A percentile compares a stretch with the other conserved stretches of the same genome.
phyloP scores from a whole-genome alignment of 179 eudicot species.

The Silene coronaria region DNA sequence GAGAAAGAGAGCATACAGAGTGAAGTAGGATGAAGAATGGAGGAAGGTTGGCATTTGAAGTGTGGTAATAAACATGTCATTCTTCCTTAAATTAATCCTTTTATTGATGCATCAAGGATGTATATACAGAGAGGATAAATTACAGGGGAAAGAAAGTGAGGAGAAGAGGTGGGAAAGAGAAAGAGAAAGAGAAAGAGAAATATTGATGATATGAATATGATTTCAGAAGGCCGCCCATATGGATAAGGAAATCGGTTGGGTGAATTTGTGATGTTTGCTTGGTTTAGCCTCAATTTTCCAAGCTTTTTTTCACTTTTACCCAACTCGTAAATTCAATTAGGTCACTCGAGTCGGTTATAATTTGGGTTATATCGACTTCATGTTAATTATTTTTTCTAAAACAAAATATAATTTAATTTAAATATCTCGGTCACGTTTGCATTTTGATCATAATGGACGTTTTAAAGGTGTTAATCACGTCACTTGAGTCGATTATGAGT shows the following conservation, averaged over 20 bases:
- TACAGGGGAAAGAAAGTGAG: neutral
- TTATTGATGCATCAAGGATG: neutral
- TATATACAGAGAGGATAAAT: neutral
- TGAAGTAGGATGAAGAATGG: conserved; percentile 31
- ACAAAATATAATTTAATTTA: too few relatives aligned
- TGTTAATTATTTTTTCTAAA: too few relatives aligned
- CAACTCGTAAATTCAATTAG: neutral
- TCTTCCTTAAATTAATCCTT: conserved; percentile 3
- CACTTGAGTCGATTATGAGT: too few relatives aligned
- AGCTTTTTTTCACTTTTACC: neutral
- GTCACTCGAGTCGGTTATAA: too few relatives aligned
- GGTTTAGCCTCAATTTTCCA: neutral
- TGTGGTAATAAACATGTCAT: conserved; percentile 65
- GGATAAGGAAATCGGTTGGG: conserved; percentile 19
- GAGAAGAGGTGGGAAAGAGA: conserved; percentile 1
- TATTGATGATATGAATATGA: neutral
- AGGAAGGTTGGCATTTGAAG: conserved; percentile 56
- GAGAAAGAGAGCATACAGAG: conserved; percentile 35
- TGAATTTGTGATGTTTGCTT: conserved; percentile 8
- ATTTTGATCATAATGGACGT: too few relatives aligned
- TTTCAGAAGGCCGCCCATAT: neutral
- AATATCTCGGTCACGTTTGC: too few relatives aligned
- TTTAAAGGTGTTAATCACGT: too few relatives aligned
- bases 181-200: neutral
- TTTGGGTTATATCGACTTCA: too few relatives aligned